A percentile compares a stretch with the other conserved stretches of the same genome.
These are phyloP conservation scores for Paecilomyces sp. DNA, from an alignment of 2,329 filamentous ascomycete species.

Conservation along the genomic window DNA sequence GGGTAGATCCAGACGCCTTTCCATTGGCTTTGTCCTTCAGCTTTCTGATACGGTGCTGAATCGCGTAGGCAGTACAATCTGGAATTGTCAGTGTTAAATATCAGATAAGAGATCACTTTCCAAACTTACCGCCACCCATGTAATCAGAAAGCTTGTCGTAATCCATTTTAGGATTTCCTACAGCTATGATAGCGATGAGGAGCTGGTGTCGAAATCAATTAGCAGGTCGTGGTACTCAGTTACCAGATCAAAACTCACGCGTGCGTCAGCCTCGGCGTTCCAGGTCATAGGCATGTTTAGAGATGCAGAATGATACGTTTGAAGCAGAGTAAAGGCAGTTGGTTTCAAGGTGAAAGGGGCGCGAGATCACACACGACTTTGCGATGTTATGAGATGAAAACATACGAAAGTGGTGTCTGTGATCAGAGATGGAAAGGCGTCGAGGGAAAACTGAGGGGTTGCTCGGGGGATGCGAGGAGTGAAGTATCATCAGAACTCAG, in stretches of 20 bases:
- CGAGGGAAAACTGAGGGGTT: not conserved
- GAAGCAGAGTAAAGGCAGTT: not conserved
- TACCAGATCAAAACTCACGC: not conserved
- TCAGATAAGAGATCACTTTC: not conserved
- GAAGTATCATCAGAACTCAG: not conserved
- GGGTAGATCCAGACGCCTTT: not conserved
- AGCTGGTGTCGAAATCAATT: not conserved
- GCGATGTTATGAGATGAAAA: no score
- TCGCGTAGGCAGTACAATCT: conserved; percentile 16
- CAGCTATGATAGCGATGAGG: not conserved
- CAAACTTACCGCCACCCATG: conserved; percentile 5
- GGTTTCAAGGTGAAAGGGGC: not conserved
- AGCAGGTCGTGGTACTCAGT: not conserved
- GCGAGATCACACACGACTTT: no score
- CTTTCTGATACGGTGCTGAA: conserved; percentile 16
- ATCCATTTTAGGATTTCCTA: not conserved
- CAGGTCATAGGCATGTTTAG: not conserved
- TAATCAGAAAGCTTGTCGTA: conserved; percentile 3
- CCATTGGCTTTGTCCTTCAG: conserved; percentile 9
- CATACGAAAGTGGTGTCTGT: no score
- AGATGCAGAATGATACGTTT: not conserved
- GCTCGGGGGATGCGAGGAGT: not conserved
- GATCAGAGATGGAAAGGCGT: not conserved
- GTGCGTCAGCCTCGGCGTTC: not conserved
- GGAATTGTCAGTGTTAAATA: not conserved